These are phyloP conservation scores for Lichina pygmaea DNA, from an alignment of 495 filamentous ascomycete species.

Conservation along the genomic window DNA sequence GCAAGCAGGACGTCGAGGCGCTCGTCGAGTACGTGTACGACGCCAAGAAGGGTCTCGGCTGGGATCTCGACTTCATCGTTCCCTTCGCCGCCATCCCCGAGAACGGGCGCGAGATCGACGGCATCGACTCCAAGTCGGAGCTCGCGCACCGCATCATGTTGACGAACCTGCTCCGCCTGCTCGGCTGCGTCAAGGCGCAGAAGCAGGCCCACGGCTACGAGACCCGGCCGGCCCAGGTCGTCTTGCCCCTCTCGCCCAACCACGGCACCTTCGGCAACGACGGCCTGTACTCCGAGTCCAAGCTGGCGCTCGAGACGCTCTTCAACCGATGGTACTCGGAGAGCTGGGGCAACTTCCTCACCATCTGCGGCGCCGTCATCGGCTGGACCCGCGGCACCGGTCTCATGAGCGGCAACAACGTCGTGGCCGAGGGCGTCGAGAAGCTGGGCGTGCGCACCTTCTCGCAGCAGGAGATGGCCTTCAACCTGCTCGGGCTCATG, in stretches of 20 bases:
- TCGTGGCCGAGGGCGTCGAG: constrained; percentile 91
- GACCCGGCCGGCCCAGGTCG: constrained; percentile 86
- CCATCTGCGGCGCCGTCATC: constrained; percentile 94
- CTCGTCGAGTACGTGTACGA: constrained; percentile 92
- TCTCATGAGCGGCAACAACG: constrained; percentile 94
- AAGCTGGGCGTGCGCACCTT: constrained; percentile 92
- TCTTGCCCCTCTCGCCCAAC: constrained; percentile 88
- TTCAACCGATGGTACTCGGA: constrained; percentile 99
- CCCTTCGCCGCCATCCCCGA: constrained; percentile 95
- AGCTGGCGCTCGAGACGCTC: constrained; percentile 83
- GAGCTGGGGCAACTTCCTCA: constrained; percentile 92
- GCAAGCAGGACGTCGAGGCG: constrained; percentile 87
- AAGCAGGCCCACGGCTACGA: constrained; percentile 71
- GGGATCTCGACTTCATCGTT: constrained; percentile 91
- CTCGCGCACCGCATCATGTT: constrained; percentile 98
- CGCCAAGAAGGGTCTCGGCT: constrained; percentile 83
- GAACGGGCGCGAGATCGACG: constrained; percentile 92
- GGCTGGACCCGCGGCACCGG: constrained; percentile 98
- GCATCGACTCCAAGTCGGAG: constrained; percentile 93
- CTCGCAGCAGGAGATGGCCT: constrained; percentile 98
- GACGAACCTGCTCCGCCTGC: constrained; percentile 77
- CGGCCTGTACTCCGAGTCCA: constrained; percentile 94
- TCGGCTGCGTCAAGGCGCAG: constrained; percentile 73
- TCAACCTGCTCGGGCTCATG: constrained; percentile 95
- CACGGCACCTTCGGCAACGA: constrained; percentile 97